Percentiles rank a stretch among this genome's conserved stretches.
phyloP scores from a whole-genome alignment of 129 eudicot species.

The Oenanthe sinensis region DNA sequence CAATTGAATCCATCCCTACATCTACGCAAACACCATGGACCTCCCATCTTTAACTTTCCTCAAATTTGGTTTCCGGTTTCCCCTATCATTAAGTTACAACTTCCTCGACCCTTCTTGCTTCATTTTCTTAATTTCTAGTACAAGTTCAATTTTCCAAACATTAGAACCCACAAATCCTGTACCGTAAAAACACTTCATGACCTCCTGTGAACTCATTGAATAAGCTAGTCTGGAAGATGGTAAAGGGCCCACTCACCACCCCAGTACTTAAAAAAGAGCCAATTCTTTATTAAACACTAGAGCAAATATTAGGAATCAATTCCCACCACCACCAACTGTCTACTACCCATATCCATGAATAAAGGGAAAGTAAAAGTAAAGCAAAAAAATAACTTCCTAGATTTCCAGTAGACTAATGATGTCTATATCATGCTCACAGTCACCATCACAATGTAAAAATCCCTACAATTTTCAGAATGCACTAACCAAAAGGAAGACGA shows the following conservation, averaged over 20 bases:
- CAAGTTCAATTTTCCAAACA: not conserved
- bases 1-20: not conserved
- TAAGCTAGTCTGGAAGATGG: not conserved
- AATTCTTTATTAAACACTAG: not conserved
- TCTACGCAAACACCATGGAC: slow-evolving; percentile 4
- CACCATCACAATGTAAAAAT: not conserved
- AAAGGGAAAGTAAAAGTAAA: slow-evolving; percentile 9
- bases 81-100: not conserved
- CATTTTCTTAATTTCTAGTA: not conserved
- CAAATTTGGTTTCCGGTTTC: slow-evolving; percentile 1
- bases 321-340: slow-evolving; percentile 8
- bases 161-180: not conserved
- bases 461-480: not conserved
- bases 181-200: not conserved
- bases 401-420: not conserved
- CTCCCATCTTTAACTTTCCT: not conserved
- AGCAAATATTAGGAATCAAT: slow-evolving; percentile 12
- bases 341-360: not conserved
- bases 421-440: not conserved
- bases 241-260: slow-evolving; percentile 13
- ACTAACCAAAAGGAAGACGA: not conserved
- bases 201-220: slow-evolving; percentile 8
- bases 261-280: slow-evolving; percentile 1
- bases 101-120: not conserved
- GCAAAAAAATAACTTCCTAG: not conserved